Conservation (phyloP, 202 grass and related monocot genomes). For the Carex arenaria region DNA sequence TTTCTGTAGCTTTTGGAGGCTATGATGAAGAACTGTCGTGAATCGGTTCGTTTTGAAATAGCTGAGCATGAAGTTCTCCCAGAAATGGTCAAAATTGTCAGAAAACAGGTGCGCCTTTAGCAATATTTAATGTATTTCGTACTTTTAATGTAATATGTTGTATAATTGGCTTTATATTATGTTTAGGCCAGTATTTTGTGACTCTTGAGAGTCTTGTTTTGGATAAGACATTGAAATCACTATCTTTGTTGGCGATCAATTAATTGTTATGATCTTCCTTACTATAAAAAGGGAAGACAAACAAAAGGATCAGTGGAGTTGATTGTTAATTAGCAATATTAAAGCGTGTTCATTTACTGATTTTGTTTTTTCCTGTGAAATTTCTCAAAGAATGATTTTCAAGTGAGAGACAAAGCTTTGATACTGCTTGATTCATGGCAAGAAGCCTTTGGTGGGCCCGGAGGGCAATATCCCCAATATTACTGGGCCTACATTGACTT, state of each 20-base stretch:
- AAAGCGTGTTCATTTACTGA: conserved; percentile 57
- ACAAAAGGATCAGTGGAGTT: conserved; percentile 62
- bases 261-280: not conserved
- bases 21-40: conserved; percentile 88
- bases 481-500: conserved; percentile 88
- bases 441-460: conserved; percentile 97
- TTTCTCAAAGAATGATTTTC: conserved; percentile 67
- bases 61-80: conserved; percentile 62
- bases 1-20: conserved; percentile 79
- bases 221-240: not conserved
- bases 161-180: not conserved
- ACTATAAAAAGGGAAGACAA: conserved; percentile 31
- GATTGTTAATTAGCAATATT: conserved; percentile 70
- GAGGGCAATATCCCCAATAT: conserved; percentile 88
- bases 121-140: not conserved
- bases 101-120: conserved; percentile 59
- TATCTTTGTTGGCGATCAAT: not conserved
- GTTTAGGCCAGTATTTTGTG: not conserved
- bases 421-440: conserved; percentile 96
- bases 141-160: not conserved
- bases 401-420: conserved; percentile 82
- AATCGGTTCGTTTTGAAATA: conserved; percentile 81
- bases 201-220: not conserved
- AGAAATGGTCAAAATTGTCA: conserved; percentile 92
- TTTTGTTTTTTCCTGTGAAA: conserved; percentile 33